These are phyloP conservation scores for Pythium monospermum DNA, from an alignment of 352 stramenopile species.

Conservation along the genomic window DNA sequence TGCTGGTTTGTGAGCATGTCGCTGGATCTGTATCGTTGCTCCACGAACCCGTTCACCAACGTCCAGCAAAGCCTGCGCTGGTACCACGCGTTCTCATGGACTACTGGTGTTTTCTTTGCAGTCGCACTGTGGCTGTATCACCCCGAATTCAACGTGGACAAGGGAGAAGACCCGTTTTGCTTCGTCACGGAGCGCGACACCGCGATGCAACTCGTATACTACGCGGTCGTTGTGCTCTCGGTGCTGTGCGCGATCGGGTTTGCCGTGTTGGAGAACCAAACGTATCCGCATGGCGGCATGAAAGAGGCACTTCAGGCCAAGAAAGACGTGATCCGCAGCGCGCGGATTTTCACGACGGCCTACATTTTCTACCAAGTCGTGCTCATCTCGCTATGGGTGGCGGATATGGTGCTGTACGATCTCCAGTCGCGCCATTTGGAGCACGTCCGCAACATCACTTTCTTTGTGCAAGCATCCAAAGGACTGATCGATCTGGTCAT, in stretches of 20 bases:
- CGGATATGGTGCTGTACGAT: conserved; percentile 48
- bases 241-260: conserved; percentile 61
- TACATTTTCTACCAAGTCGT: conserved; percentile 84
- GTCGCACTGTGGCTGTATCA: conserved; percentile 48
- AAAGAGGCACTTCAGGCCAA: conserved; percentile 72
- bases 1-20: conserved; percentile 88
- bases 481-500: conserved; percentile 83
- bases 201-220: conserved; percentile 65
- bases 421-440: conserved; percentile 26
- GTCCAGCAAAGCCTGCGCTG: conserved; percentile 59
- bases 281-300: conserved; percentile 69
- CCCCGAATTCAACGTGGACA: conserved; percentile 36
- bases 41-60: conserved; percentile 87
- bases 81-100: conserved; percentile 79
- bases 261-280: conserved; percentile 62
- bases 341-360: conserved; percentile 71
- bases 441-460: conserved; percentile 49
- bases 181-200: conserved; percentile 72
- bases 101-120: conserved; percentile 46
- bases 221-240: conserved; percentile 66
- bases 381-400: conserved; percentile 74
- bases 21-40: conserved; percentile 79
- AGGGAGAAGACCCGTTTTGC: conserved; percentile 41
- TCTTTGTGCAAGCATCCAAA: conserved; percentile 68
- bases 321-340: conserved; percentile 76